Conservation (phyloP, 2,329 filamentous ascomycete genomes). For the Fusarium sp. region DNA sequence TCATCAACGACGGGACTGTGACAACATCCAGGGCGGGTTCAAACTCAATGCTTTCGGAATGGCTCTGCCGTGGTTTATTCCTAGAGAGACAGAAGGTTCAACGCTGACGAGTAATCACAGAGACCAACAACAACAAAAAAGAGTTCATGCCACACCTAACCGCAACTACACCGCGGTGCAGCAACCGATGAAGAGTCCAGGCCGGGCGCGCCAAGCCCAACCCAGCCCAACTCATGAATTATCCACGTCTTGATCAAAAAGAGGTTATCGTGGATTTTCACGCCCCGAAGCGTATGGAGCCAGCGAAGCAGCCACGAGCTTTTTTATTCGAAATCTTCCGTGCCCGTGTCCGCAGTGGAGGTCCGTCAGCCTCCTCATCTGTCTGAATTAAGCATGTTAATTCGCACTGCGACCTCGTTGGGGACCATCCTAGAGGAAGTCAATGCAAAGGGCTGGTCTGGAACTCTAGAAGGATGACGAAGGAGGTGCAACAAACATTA, state of each 20-base stretch:
- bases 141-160: conserved; percentile 27
- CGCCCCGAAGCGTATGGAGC: conserved; percentile 28
- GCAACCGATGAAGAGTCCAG: conserved; percentile 1
- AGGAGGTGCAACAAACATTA: conserved; percentile 23
- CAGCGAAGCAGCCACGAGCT: conserved; percentile 34
- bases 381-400: conserved; percentile 20
- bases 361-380: conserved; percentile 4
- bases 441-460: conserved; percentile 28
- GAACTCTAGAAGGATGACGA: conserved; percentile 33
- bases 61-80: neutral
- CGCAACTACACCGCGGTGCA: conserved; percentile 2
- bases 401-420: conserved; percentile 17
- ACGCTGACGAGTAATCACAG: conserved; percentile 8
- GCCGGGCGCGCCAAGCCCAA: neutral
- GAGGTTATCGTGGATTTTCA: conserved; percentile 18
- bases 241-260: conserved; percentile 15
- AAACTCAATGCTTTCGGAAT: conserved; percentile 28
- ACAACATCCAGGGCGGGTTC: conserved; percentile 19
- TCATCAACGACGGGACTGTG: conserved; percentile 18
- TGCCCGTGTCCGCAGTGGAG: conserved; percentile 21
- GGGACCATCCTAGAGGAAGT: conserved; percentile 30
- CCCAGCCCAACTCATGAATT: conserved; percentile 8
- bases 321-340: conserved; percentile 8
- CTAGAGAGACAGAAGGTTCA: conserved; percentile 11
- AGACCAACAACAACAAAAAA: conserved; percentile 15